These are phyloP conservation scores for Aspergillus diversus DNA, from an alignment of 495 filamentous ascomycete genomes.

Conservation along the genomic window DNA sequence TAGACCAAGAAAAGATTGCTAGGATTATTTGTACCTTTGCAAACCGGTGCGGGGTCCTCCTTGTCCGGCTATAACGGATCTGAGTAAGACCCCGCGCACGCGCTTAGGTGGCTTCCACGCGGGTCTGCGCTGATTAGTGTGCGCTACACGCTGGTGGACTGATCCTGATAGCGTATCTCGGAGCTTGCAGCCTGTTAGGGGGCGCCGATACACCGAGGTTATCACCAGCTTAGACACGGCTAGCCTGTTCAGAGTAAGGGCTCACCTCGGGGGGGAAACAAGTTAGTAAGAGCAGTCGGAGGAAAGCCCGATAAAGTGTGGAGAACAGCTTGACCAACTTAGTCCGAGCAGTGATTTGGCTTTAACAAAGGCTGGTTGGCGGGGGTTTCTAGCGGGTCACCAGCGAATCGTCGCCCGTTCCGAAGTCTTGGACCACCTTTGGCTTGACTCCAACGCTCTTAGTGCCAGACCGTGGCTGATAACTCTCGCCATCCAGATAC, in stretches of 20 bases:
- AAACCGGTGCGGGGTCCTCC: background rate
- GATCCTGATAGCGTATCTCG: constrained; percentile 1
- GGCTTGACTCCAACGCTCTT: background rate
- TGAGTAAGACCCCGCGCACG: background rate
- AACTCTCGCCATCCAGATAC: background rate
- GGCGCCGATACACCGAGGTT: constrained; percentile 4
- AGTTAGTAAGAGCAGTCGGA: background rate
- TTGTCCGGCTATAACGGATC: constrained; percentile 1
- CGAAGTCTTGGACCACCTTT: background rate
- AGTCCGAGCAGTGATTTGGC: background rate
- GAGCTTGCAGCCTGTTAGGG: constrained; percentile 1
- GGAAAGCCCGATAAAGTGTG: constrained; percentile 1
- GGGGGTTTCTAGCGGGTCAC: background rate
- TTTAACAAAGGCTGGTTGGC: background rate
- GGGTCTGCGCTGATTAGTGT: no score
- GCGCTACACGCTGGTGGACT: no score
- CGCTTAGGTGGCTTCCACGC: no score
- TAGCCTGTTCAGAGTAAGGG: background rate
- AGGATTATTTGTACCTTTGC: background rate
- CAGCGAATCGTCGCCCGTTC: background rate
- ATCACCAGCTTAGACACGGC: background rate
- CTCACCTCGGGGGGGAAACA: background rate
- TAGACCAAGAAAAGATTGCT: no score
- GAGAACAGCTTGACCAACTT: background rate
- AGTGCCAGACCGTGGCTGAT: background rate